These are phyloP conservation scores for Pilaira anomala DNA, from an alignment of 192 early-diverging fungal species.

Conservation along the genomic window DNA sequence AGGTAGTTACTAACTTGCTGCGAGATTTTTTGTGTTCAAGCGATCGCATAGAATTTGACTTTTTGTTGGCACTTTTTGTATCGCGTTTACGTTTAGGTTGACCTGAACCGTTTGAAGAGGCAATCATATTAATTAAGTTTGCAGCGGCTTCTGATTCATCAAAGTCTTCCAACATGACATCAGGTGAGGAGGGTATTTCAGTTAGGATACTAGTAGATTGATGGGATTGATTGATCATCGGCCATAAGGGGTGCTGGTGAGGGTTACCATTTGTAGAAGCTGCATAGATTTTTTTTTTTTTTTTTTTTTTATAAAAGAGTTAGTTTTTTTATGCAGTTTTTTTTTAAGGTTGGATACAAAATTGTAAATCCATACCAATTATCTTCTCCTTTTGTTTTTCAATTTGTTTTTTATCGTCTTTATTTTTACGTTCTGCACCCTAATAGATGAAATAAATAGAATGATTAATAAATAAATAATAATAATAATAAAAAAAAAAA, in stretches of 20 bases:
- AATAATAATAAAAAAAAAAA: too few relatives aligned
- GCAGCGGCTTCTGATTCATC: not conserved
- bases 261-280: constrained; percentile 28
- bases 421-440: constrained; percentile 75
- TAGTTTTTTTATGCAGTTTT: constrained; percentile 18
- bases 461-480: too few relatives aligned
- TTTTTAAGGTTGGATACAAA: constrained; percentile 30
- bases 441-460: too few relatives aligned
- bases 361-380: constrained; percentile 33
- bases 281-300: too few relatives aligned
- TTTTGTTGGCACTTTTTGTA: not conserved
- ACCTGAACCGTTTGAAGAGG: not conserved
- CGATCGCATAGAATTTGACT: not conserved
- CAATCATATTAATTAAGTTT: not conserved
- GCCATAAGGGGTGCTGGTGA: constrained; percentile 48
- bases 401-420: constrained; percentile 71
- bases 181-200: not conserved
- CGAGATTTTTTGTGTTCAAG: constrained; percentile 2
- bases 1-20: not conserved
- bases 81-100: not conserved
- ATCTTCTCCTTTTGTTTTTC: constrained; percentile 66
- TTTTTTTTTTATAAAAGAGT: constrained; percentile 2
- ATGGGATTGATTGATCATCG: constrained; percentile 6
- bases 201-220: not conserved
- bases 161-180: not conserved